Base-by-base conservation (phyloP, 2,329 filamentous ascomycete species). In the Hymenoscyphus fraxineus region DNA sequence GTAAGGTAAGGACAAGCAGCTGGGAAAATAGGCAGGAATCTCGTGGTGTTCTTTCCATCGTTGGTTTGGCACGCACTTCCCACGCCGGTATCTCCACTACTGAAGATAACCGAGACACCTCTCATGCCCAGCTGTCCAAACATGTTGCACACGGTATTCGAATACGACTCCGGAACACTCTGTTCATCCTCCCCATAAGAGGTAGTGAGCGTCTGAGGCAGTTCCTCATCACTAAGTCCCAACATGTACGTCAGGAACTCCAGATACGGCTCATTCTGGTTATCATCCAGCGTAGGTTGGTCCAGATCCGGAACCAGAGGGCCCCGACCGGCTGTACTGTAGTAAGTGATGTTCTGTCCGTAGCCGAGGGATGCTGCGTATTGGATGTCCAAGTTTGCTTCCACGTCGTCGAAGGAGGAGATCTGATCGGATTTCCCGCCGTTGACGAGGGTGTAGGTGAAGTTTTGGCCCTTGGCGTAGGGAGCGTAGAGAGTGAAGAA, bases 161-260 rank as follows among this genome's bases (percentile, higher is more conserved):
- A 85, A 71, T 89, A 91, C 6, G 82, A 81, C 12, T 78, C 71
- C 0, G 88, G 87, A 0, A 91, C 80, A 1, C 82, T 82, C 71
- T 90, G 86, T 75, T 91, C 88, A 64, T 86, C 82, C 64, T 90
- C 88, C 54, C 85, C 87, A 73, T 91, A 91, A 0, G 86, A 88
- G 13, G 84, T 87, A 60, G 81, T 84, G 72, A 91, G 82, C 10
- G 87, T 83, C 58, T 85, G 82, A 0, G 88, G 87, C 0, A 90
- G 77, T 66, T 75, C 66, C 10, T 77, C 65, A 66, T 83, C 76
- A 27, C 74, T 71, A 64, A 83, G 82, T 1, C 77, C 74, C 0
- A 87, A 79, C 1, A 89, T 74, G 73, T 85, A 83, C 59, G 83
- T 80, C 4, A 89, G 77, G 78, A 83, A 89, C 13, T 80, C 80